A percentile compares a stretch with the other conserved stretches of the same genome.
These are phyloP conservation scores for Amanita exitialis DNA, from an alignment of 768 basidiomycete species.

Conservation along the genomic window DNA sequence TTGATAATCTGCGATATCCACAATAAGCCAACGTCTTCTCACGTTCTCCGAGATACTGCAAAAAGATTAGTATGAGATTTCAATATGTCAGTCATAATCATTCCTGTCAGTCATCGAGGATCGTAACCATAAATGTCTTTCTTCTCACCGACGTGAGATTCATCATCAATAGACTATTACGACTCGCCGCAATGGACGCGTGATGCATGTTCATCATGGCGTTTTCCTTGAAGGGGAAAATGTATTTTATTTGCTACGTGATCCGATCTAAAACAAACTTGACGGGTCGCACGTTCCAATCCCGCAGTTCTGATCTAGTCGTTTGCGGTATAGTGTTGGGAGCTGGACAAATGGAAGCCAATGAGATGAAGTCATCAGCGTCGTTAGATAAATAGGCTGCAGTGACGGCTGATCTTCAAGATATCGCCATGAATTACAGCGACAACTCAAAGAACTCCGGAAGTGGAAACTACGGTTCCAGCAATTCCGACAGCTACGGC, in stretches of 20 bases:
- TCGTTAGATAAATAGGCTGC: conserved; percentile 2
- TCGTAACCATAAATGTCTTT: background rate
- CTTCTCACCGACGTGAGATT: background rate
- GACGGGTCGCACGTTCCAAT: background rate
- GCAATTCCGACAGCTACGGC: background rate
- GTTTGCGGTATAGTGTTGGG: too few relatives aligned
- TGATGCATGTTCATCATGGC: background rate
- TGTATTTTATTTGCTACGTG: background rate
- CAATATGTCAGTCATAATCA: background rate
- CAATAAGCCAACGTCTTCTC: background rate
- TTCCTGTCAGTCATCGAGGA: background rate
- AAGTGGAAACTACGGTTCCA: background rate
- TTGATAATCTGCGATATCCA: too few relatives aligned
- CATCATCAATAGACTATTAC: background rate
- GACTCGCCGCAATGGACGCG: background rate
- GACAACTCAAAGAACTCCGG: background rate
- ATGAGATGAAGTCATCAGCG: background rate
- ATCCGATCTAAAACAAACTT: background rate
- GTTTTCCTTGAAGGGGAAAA: background rate
- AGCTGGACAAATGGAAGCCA: background rate
- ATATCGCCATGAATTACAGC: background rate
- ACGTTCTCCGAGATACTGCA: background rate
- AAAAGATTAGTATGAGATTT: background rate
- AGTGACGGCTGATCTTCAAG: background rate
- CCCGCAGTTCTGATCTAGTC: background rate